Base-by-base conservation (phyloP, 176 grass and related monocot genomes). In the Elymus sibiricus region DNA sequence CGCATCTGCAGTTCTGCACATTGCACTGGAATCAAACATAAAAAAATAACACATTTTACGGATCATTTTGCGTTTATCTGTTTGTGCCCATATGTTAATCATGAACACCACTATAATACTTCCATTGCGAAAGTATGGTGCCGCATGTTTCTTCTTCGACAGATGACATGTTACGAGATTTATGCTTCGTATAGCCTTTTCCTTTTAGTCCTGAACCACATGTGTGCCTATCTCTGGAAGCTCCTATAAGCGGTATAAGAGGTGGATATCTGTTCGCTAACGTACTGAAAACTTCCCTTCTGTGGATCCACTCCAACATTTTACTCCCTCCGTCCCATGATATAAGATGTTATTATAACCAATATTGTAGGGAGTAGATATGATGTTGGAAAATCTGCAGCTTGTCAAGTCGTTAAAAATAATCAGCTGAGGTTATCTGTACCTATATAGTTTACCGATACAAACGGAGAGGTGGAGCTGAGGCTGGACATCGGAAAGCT, bases 401-500 rank as follows among this genome's bases (percentile, higher is more conserved):
- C n/a, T 32, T 59, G 34, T 11, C 12, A n/a, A 46, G 38, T 31
- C 76, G 25, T 72, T 77, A 9, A 63, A 63, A 68, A 7, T 83
- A 44, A 82, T 77, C 27, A 80, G 13, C 31, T 85, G 56, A 62
- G 75, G 43, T 86, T 75, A 16, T 58, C 6, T 79, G 22, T 83
- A 4, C 0, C 55, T 3, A 1, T 58, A 21, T 64, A 97, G 96
- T 95, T 98, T n/a, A 76, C 84, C 31, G 96, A 95, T 82, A 65
- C 83, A 65, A 79, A 72, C 7, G 79, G 81, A 82, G 96, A 95
- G 53, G 86, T 92, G 64, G 96, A 98, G 83, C 69, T 98, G 76
- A 94, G 94, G 75, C 59, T 98, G 47, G 93, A 98, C 86, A 95
- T 98, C 3, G 82, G 82, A 86, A 85, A 89, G 65, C 86, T 94